Conservation (phyloP, 2,329 filamentous ascomycete genomes). For the Coniochaeta pulveracea region DNA sequence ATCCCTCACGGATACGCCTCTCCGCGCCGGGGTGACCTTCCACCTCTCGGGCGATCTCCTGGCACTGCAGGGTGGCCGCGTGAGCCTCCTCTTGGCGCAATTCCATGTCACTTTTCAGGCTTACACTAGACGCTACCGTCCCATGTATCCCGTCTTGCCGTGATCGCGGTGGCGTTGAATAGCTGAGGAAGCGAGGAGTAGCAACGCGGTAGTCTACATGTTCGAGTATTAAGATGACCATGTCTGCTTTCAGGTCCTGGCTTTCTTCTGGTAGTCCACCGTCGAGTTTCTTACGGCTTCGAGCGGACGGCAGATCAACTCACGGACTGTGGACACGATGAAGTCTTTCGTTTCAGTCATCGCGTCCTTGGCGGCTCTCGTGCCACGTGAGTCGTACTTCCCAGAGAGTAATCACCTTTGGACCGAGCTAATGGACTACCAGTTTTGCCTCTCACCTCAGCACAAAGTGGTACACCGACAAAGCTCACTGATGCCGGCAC, state of each 20-base stretch:
- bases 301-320: not conserved
- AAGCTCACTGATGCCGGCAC: slow-evolving; percentile 33
- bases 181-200: slow-evolving; percentile 1
- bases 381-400: slow-evolving; percentile 12
- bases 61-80: not conserved
- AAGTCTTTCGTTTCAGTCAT: slow-evolving; percentile 12
- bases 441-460: slow-evolving; percentile 13
- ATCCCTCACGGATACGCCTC: slow-evolving; percentile 2
- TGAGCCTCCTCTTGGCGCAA: not conserved
- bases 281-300: not conserved
- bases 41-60: not conserved
- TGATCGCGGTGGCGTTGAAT: not conserved
- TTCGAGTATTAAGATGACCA: not conserved
- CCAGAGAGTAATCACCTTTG: not conserved
- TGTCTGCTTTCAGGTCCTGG: not conserved
- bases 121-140: not conserved
- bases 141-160: not conserved
- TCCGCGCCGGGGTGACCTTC: not conserved
- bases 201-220: not conserved
- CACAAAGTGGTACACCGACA: slow-evolving; percentile 14
- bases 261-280: not conserved
- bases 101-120: not conserved
- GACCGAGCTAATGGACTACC: not conserved
- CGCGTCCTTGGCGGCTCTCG: slow-evolving; percentile 12
- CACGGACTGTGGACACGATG: slow-evolving; percentile 11